Conservation (phyloP, 2,329 filamentous ascomycete species). For the Bipolaris victoriae region DNA sequence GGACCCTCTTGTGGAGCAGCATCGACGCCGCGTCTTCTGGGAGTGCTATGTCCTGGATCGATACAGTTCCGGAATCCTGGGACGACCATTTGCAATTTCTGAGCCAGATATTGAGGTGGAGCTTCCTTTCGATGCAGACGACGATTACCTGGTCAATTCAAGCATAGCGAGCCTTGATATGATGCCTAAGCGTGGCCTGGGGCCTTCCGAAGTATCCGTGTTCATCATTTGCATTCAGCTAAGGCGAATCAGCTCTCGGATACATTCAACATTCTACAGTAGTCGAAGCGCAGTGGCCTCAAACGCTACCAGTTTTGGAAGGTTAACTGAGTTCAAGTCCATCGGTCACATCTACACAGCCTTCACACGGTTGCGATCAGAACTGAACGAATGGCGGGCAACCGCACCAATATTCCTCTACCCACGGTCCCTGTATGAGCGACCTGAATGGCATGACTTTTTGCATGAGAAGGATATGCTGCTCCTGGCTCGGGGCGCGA, state of each 20-base stretch:
- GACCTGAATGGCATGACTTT: conserved; percentile 55
- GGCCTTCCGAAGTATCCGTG: conserved; percentile 43
- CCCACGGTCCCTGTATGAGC: conserved; percentile 53
- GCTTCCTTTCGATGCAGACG: conserved; percentile 47
- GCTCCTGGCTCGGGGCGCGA: conserved; percentile 50
- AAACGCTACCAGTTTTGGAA: background rate
- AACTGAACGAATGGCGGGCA: conserved; percentile 49
- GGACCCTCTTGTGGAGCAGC: conserved; percentile 42
- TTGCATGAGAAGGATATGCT: conserved; percentile 52
- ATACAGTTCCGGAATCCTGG: conserved; percentile 53
- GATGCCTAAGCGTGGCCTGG: background rate
- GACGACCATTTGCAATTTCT: conserved; percentile 52
- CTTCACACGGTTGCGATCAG: conserved; percentile 32
- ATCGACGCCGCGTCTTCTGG: conserved; percentile 53
- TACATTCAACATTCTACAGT: conserved; percentile 42
- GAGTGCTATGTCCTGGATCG: conserved; percentile 55
- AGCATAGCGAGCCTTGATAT: background rate
- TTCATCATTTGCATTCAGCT: conserved; percentile 51
- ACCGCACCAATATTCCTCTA: conserved; percentile 41
- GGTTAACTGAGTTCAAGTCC: background rate
- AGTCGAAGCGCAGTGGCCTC: background rate
- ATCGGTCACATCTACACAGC: conserved; percentile 2
- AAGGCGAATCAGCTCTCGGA: conserved; percentile 51
- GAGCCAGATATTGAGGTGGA: conserved; percentile 50
- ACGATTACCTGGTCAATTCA: conserved; percentile 32